These are phyloP conservation scores for Nicotiana undulata DNA, from an alignment of 257 asterid species.

Conservation along the genomic window DNA sequence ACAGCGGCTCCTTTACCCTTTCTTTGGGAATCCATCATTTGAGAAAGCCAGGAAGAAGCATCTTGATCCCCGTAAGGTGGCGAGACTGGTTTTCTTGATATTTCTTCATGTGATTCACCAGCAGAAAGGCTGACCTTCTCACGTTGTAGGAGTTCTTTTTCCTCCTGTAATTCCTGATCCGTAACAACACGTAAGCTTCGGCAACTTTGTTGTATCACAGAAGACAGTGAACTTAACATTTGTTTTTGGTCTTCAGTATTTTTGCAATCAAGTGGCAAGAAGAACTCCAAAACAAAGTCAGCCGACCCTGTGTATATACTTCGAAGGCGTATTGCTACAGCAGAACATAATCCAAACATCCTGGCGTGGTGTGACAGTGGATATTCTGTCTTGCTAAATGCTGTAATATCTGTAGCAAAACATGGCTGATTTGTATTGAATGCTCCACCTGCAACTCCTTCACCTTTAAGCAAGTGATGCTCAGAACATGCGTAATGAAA, in stretches of 20 bases:
- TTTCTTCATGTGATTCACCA: slow-evolving; percentile 16
- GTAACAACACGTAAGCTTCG: slow-evolving; percentile 53
- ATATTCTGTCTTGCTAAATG: slow-evolving; percentile 62
- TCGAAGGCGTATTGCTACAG: slow-evolving; percentile 75
- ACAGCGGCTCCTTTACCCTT: slow-evolving; percentile 42
- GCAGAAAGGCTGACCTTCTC: slow-evolving; percentile 15
- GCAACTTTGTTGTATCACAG: slow-evolving; percentile 48
- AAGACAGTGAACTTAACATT: slow-evolving; percentile 54
- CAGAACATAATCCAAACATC: slow-evolving; percentile 40
- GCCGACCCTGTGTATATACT: slow-evolving; percentile 47
- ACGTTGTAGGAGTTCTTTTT: slow-evolving; percentile 18
- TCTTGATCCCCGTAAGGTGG: slow-evolving; percentile 19
- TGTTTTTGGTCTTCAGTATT: slow-evolving; percentile 41
- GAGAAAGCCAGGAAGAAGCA: slow-evolving; percentile 38
- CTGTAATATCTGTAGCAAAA: slow-evolving; percentile 53
- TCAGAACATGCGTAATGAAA: slow-evolving; percentile 74
- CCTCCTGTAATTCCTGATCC: slow-evolving; percentile 49
- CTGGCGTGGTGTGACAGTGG: slow-evolving; percentile 74
- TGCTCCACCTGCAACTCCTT: slow-evolving; percentile 73
- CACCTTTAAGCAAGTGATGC: slow-evolving; percentile 78
- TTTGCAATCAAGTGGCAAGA: slow-evolving; percentile 59
- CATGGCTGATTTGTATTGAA: slow-evolving; percentile 69
- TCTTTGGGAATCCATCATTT: slow-evolving; percentile 32
- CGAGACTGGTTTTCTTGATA: slow-evolving; percentile 11
- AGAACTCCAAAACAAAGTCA: slow-evolving; percentile 75